These are phyloP conservation scores for Trichoderma sp. DNA, from an alignment of 2,329 filamentous ascomycete species.

Conservation along the genomic window DNA sequence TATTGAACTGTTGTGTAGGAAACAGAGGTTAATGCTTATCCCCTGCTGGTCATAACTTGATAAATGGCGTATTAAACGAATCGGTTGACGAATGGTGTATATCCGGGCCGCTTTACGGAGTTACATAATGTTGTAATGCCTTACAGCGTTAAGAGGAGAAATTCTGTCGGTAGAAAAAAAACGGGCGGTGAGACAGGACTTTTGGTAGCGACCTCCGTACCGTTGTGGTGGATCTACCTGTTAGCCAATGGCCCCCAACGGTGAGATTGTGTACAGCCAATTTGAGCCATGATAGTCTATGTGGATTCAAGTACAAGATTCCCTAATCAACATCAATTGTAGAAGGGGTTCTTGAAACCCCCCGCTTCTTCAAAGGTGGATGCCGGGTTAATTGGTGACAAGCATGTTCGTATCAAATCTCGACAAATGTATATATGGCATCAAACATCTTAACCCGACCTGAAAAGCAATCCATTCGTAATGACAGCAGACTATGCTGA, in stretches of 20 bases:
- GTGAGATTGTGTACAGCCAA: background rate
- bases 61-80: constrained; percentile 6
- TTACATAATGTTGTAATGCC: too few relatives aligned
- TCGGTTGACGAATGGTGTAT: constrained; percentile 8
- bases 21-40: background rate
- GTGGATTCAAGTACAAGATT: background rate
- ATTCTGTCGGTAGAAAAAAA: too few relatives aligned
- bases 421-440: background rate
- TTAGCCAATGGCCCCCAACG: background rate
- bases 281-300: background rate
- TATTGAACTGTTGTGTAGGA: background rate
- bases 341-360: background rate
- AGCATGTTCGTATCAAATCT: background rate
- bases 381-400: background rate
- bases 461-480: constrained; percentile 13
- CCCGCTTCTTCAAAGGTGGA: background rate
- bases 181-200: too few relatives aligned
- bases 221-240: background rate
- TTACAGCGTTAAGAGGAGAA: too few relatives aligned
- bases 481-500: constrained; percentile 19
- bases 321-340: background rate
- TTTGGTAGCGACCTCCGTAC: too few relatives aligned
- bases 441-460: constrained; percentile 9
- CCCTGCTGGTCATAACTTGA: background rate
- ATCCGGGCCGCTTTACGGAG: constrained; percentile 8